These are phyloP conservation scores for Talaromyces sp. DNA, from an alignment of 2,329 filamentous ascomycete genomes.

Conservation along the genomic window DNA sequence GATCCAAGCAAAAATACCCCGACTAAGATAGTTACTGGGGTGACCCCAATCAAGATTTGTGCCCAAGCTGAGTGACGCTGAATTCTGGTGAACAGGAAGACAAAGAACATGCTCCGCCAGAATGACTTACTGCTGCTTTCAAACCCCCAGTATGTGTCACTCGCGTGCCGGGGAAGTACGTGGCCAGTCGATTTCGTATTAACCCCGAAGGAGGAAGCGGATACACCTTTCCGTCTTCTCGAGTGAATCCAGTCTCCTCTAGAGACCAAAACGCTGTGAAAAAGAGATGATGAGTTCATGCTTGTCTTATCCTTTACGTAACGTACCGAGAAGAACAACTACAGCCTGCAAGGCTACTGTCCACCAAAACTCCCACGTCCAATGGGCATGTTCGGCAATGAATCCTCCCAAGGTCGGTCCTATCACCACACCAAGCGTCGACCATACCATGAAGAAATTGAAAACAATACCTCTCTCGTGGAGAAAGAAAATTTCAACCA, in stretches of 20 bases:
- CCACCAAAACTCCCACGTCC: constrained; percentile 18
- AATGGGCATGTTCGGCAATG: constrained; percentile 14
- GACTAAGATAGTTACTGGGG: constrained; percentile 8
- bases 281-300: background rate
- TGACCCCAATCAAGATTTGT: constrained; percentile 14
- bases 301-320: too few species aligned
- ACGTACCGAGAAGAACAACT: constrained; percentile 11
- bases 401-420: constrained; percentile 16
- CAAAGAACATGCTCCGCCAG: background rate
- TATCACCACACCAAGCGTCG: constrained; percentile 2
- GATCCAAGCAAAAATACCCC: constrained; percentile 9
- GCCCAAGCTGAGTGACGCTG: constrained; percentile 10
- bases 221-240: constrained; percentile 8
- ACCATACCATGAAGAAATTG: constrained; percentile 14
- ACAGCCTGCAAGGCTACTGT: constrained; percentile 11
- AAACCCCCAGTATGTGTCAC: constrained; percentile 10
- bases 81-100: background rate
- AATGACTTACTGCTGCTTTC: constrained; percentile 13
- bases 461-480: constrained; percentile 17
- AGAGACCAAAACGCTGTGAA: constrained; percentile 11
- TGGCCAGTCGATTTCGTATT: constrained; percentile 14
- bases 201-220: constrained; percentile 8
- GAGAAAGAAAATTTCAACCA: constrained; percentile 16
- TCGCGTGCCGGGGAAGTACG: constrained; percentile 15
- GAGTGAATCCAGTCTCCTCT: constrained; percentile 16